Evolutionary conservation across 352 stramenopile species (phyloP).

Genomic region (Phytophthora megakarya): DNA sequence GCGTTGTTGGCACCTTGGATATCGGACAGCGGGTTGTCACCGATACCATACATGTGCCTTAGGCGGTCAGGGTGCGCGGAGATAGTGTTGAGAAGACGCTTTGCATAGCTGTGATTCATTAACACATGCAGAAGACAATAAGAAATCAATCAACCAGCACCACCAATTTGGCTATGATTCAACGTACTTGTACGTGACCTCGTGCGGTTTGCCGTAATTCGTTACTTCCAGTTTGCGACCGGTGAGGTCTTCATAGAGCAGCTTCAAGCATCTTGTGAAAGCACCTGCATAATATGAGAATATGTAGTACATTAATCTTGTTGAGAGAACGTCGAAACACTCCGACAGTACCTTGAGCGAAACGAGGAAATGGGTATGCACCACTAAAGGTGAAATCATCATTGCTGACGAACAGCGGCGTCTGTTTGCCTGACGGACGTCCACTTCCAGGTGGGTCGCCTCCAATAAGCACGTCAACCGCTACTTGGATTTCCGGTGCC

Average conservation of each 20-base stretch:
- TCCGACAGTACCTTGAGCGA: constrained; percentile 65
- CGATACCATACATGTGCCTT: constrained; percentile 85
- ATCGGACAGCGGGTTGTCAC: constrained; percentile 87
- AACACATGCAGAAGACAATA: not conserved
- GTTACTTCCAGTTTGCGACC: constrained; percentile 69
- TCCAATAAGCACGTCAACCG: constrained; percentile 88
- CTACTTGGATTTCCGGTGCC: constrained; percentile 89
- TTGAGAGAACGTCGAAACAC: not conserved
- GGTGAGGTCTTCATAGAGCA: constrained; percentile 75
- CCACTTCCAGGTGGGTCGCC: constrained; percentile 74
- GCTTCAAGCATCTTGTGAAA: constrained; percentile 76
- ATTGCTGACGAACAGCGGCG: constrained; percentile 84
- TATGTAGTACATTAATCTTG: not conserved
- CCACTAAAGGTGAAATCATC: constrained; percentile 90
- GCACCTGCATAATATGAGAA: constrained; percentile 39
- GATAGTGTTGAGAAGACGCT: constrained; percentile 70
- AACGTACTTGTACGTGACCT: constrained; percentile 82
- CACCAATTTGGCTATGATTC: not conserved
- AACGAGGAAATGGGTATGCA: constrained; percentile 79
- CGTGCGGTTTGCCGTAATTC: constrained; percentile 86
- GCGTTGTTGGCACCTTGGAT: constrained; percentile 89
- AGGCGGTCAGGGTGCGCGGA: constrained; percentile 46
- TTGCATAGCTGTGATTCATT: constrained; percentile 52
- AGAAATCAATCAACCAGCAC: not conserved
- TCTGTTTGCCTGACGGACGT: constrained; percentile 53